Evolutionary conservation across 2,329 filamentous ascomycete genomes (phyloP).

Genomic region (Colletotrichum lupini): DNA sequence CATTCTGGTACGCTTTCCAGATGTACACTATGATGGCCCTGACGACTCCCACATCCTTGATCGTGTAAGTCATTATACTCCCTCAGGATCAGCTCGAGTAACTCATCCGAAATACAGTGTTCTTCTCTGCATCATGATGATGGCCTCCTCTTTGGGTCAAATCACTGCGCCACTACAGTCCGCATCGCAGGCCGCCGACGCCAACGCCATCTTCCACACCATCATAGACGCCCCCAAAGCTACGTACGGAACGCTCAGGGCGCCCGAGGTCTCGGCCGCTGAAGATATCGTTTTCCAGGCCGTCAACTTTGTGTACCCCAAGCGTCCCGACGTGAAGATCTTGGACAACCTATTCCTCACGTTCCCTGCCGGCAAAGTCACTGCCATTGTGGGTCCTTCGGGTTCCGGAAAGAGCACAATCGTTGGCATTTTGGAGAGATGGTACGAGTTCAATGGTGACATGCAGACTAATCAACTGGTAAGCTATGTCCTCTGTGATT

Average conservation of each 20-base stretch:
- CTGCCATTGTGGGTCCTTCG: slow-evolving; percentile 44
- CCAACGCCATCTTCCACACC: slow-evolving; percentile 50
- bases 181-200: slow-evolving; percentile 47
- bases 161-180: slow-evolving; percentile 49
- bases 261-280: slow-evolving; percentile 61
- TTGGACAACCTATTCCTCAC: slow-evolving; percentile 45
- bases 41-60: slow-evolving; percentile 36
- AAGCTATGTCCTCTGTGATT: slow-evolving; percentile 81
- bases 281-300: slow-evolving; percentile 59
- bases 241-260: slow-evolving; percentile 50
- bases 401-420: slow-evolving; percentile 54
- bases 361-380: slow-evolving; percentile 49
- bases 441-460: slow-evolving; percentile 45
- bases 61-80: slow-evolving; percentile 34
- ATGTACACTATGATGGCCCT: slow-evolving; percentile 37
- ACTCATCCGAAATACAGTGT: slow-evolving; percentile 31
- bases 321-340: slow-evolving; percentile 46
- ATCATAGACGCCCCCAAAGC: slow-evolving; percentile 59
- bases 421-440: slow-evolving; percentile 51
- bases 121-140: slow-evolving; percentile 42
- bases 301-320: slow-evolving; percentile 49
- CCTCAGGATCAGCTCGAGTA: background rate
- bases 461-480: slow-evolving; percentile 30
- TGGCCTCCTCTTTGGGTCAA: slow-evolving; percentile 43
- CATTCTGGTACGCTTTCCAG: slow-evolving; percentile 38